Percentiles rank a stretch among this genome's conserved stretches.
Conservation (phyloP, 345 rosid species). For the Sisymbrium irio region DNA sequence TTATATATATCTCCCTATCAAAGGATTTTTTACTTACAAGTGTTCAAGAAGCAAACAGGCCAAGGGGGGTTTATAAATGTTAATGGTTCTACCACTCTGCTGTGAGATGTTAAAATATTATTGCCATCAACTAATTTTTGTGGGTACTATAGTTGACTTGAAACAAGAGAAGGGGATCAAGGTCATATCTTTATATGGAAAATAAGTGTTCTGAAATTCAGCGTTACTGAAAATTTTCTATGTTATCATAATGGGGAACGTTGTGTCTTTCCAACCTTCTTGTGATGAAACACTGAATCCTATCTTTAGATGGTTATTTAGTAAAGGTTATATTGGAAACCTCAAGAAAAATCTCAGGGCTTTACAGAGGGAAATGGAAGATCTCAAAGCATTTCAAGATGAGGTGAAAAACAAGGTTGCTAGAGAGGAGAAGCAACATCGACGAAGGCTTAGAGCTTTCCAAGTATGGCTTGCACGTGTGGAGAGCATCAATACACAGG, state of each 20-base stretch:
- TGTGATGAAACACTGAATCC: neutral
- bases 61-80: too few species aligned
- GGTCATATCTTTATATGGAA: too few species aligned
- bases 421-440: neutral
- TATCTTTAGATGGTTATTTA: neutral
- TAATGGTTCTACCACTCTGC: too few species aligned
- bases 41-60: too few species aligned
- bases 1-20: too few species aligned
- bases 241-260: neutral
- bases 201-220: too few species aligned
- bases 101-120: too few species aligned
- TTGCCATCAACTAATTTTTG: too few species aligned
- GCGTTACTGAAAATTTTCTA: neutral
- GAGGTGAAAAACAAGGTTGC: neutral
- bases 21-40: too few species aligned
- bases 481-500: neutral
- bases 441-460: neutral
- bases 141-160: too few species aligned
- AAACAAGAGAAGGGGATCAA: too few species aligned
- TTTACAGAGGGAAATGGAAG: neutral
- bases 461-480: conserved; percentile 8
- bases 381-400: neutral
- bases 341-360: neutral
- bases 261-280: neutral
- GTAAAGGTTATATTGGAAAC: neutral